Conservation (phyloP, 495 filamentous ascomycete species). For the Aspergillus haitiensis region DNA sequence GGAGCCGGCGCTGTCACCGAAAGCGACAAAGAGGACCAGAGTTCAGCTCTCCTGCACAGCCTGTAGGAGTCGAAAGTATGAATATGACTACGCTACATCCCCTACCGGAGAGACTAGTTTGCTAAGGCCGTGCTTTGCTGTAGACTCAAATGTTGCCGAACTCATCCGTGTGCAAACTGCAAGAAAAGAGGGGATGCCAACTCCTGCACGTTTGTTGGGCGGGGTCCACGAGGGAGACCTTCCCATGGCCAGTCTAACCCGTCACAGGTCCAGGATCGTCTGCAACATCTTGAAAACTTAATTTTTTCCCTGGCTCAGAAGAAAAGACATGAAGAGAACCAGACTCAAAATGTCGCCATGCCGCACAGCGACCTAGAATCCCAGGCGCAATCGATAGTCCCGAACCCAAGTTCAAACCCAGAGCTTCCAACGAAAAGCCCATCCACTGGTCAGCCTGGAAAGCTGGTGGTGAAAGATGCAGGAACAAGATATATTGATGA, state of each 20-base stretch:
- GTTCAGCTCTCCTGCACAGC: constrained; percentile 56
- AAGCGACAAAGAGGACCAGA: constrained; percentile 48
- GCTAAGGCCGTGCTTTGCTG: too few species aligned
- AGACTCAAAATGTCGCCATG: not conserved
- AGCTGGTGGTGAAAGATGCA: constrained; percentile 63
- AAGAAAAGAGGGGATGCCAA: constrained; percentile 45
- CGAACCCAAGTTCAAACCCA: not conserved
- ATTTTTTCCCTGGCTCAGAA: constrained; percentile 48
- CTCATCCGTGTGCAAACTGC: constrained; percentile 52
- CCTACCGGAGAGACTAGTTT: not conserved
- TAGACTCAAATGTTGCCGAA: constrained; percentile 56
- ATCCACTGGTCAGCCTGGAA: constrained; percentile 57
- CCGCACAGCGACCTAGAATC: not conserved
- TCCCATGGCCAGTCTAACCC: constrained; percentile 37
- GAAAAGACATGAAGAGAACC: constrained; percentile 27
- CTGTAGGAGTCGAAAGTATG: constrained; percentile 54
- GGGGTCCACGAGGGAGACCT: constrained; percentile 36
- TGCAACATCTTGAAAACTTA: constrained; percentile 54
- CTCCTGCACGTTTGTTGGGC: constrained; percentile 46
- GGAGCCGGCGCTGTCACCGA: not conserved
- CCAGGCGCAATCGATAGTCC: not conserved
- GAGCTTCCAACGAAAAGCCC: not conserved
- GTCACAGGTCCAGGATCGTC: constrained; percentile 45
- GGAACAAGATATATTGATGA: constrained; percentile 51
- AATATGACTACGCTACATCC: not conserved